Conservation (phyloP, 2,329 filamentous ascomycete species). For the Orbilia javanica region DNA sequence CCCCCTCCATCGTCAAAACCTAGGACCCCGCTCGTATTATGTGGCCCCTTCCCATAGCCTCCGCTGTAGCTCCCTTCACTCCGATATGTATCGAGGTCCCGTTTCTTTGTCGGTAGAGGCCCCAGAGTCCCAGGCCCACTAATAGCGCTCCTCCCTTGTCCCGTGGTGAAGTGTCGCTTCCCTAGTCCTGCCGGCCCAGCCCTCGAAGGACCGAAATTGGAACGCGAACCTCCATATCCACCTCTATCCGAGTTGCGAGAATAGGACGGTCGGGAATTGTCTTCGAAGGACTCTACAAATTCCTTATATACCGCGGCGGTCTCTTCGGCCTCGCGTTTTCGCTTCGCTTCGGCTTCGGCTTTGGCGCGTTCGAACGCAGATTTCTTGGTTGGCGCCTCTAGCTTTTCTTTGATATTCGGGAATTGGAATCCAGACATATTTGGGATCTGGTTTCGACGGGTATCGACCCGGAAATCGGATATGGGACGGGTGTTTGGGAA, state of each 20-base stretch:
- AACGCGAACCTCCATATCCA: constrained; percentile 62
- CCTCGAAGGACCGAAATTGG: constrained; percentile 48
- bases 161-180: constrained; percentile 47
- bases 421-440: constrained; percentile 67
- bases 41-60: constrained; percentile 57
- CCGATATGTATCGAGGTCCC: constrained; percentile 57
- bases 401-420: constrained; percentile 80
- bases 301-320: constrained; percentile 88
- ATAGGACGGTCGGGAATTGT: constrained; percentile 60
- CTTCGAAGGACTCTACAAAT: constrained; percentile 79
- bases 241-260: constrained; percentile 62
- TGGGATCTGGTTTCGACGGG: constrained; percentile 10
- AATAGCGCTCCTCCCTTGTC: constrained; percentile 42
- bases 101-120: constrained; percentile 54
- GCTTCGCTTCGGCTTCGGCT: constrained; percentile 89
- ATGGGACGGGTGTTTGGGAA: constrained; percentile 3
- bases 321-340: constrained; percentile 84
- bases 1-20: constrained; percentile 62
- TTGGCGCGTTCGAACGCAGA: constrained; percentile 90
- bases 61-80: constrained; percentile 42
- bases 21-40: constrained; percentile 59
- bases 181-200: constrained; percentile 52
- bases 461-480: constrained; percentile 9
- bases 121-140: constrained; percentile 52
- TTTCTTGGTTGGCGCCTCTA: constrained; percentile 83